Evolutionary conservation across 1,284 basidiomycete species (phyloP), one percentile per base, ranked within the genome.

Genomic region (Agaricales sp.): DNA sequence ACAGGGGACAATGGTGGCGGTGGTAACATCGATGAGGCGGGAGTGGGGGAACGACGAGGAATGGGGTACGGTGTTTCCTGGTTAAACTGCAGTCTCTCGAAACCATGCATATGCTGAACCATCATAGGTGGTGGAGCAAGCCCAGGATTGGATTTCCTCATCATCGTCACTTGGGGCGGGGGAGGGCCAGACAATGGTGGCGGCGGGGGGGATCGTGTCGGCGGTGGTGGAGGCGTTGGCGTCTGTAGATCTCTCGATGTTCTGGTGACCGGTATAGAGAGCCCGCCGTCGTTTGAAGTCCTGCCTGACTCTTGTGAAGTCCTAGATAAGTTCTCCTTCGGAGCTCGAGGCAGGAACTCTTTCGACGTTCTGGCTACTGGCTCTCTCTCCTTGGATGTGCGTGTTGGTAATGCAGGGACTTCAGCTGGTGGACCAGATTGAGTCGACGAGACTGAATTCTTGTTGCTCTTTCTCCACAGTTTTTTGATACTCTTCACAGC

Each of bases 391-490:
- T 35, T 35, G 11, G 11, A n/a, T n/a, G n/a, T n/a, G n/a, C n/a
- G n/a, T n/a, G n/a, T n/a, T 35, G 30, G 30, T n/a, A 35, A n/a
- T 57, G 57, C 45, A 37, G 52, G 51, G 18, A 24, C 48, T 14
- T n/a, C n/a, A n/a, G n/a, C n/a, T n/a, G n/a, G n/a, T n/a, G n/a
- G n/a, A n/a, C n/a, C n/a, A n/a, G n/a, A n/a, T n/a, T n/a, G n/a
- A 19, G 61, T 61, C 23, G 62, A 62, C 4, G 65, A 35, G 11
- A 35, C 30, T n/a, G 70, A 64, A 43, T 69, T 67, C 51, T 80
- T 78, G 58, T 75, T 75, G 56, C 78, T 84, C 70, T 75, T 83
- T 55, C 82, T 74, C 86, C 84, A 88, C 21, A 88, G 60, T 53
- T 77, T 83, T 61, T 77, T 81, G 57, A 88, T 74, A 51, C 72